These are phyloP conservation scores for Cryptococcus depauperatus DNA, from an alignment of 1,284 basidiomycete genomes.

Conservation along the genomic window DNA sequence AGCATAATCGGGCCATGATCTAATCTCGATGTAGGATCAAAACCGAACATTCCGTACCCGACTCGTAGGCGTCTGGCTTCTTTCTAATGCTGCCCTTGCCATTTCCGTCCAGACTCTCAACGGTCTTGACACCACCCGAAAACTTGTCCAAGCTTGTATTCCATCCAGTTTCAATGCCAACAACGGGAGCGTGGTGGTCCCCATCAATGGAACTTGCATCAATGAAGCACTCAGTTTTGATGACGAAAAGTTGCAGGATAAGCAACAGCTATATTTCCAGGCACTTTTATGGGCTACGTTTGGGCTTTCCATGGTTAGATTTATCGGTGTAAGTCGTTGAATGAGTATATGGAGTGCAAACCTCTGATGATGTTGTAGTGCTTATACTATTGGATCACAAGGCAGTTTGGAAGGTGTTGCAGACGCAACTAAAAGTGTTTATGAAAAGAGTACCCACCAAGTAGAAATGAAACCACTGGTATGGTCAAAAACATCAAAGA, in stretches of 20 bases:
- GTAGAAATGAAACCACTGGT: too few relatives aligned
- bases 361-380: conserved; percentile 15
- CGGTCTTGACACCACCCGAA: conserved; percentile 54
- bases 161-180: conserved; percentile 13
- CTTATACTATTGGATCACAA: conserved; percentile 30
- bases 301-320: conserved; percentile 67
- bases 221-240: conserved; percentile 27
- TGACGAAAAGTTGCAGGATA: conserved; percentile 45
- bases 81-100: conserved; percentile 68
- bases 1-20: background rate
- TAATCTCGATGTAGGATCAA: conserved; percentile 50
- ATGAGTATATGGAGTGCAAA: background rate
- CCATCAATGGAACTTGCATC: conserved; percentile 30
- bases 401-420: conserved; percentile 32
- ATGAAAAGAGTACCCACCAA: background rate
- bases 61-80: conserved; percentile 76
- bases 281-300: conserved; percentile 87
- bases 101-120: conserved; percentile 78
- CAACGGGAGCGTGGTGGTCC: conserved; percentile 18
- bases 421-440: conserved; percentile 19
- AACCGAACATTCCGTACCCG: conserved; percentile 92
- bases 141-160: conserved; percentile 27
- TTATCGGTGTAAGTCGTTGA: conserved; percentile 60
- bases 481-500: too few relatives aligned
- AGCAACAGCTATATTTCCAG: conserved; percentile 59